A percentile compares a stretch with the other conserved stretches of the same genome.
Evolutionary conservation across 495 filamentous ascomycete genomes (phyloP).

Genomic region (Daldinia childiae): DNA sequence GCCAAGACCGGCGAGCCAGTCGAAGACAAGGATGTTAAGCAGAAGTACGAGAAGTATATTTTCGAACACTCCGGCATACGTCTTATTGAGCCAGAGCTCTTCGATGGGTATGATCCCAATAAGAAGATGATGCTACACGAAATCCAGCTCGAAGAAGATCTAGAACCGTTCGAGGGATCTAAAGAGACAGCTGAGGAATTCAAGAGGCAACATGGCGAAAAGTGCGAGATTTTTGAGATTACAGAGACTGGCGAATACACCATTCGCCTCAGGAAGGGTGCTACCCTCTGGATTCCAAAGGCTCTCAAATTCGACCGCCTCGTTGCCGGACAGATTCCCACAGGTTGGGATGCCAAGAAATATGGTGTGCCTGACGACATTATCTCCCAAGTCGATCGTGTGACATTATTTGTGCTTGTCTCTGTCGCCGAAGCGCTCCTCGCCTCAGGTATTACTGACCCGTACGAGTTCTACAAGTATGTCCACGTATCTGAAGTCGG

Average conservation of each 20-base stretch:
- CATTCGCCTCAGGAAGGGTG: constrained; percentile 93
- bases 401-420: constrained; percentile 93
- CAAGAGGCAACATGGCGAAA: constrained; percentile 94
- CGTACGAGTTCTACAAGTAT: constrained; percentile 99
- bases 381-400: constrained; percentile 94
- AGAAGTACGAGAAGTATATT: constrained; percentile 95
- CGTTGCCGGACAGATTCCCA: constrained; percentile 95
- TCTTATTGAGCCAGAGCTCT: constrained; percentile 95
- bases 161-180: constrained; percentile 96
- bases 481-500: constrained; percentile 98
- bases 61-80: constrained; percentile 97
- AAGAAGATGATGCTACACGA: constrained; percentile 99
- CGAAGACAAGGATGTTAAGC: constrained; percentile 96
- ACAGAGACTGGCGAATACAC: constrained; percentile 94
- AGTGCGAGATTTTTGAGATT: constrained; percentile 96
- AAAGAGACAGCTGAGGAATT: constrained; percentile 98
- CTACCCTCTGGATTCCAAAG: constrained; percentile 93
- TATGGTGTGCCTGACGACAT: constrained; percentile 99
- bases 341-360: constrained; percentile 93
- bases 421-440: constrained; percentile 91
- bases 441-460: constrained; percentile 96
- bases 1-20: constrained; percentile 92
- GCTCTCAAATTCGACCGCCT: constrained; percentile 96
- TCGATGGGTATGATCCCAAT: constrained; percentile 96
- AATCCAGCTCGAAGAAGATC: constrained; percentile 93